Conservation (phyloP, 2,329 filamentous ascomycete genomes). For the Pseudocercospora crystallina region DNA sequence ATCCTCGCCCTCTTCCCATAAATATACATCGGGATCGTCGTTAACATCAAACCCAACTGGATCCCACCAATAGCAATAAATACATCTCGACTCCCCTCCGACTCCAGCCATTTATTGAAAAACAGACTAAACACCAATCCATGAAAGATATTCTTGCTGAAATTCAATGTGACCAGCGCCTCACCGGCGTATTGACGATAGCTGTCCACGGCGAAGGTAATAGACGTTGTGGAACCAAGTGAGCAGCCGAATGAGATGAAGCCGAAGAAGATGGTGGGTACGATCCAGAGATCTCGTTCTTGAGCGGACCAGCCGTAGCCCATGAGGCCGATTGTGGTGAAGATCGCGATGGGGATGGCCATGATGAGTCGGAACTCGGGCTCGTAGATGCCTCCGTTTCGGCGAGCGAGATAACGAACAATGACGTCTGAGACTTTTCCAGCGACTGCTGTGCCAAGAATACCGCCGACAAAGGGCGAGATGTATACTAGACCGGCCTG, state of each 20-base stretch:
- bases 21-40: conserved; percentile 88
- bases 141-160: conserved; percentile 90
- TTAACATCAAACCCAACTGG: conserved; percentile 71
- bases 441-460: conserved; percentile 88
- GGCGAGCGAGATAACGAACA: conserved; percentile 75
- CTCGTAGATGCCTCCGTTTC: conserved; percentile 92
- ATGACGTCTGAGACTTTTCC: conserved; percentile 84
- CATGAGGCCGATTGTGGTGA: conserved; percentile 83
- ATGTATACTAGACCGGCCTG: conserved; percentile 85
- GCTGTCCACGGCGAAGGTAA: conserved; percentile 91
- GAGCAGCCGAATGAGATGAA: conserved; percentile 89
- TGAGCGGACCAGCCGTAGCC: conserved; percentile 93
- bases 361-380: conserved; percentile 91
- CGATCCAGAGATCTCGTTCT: conserved; percentile 76
- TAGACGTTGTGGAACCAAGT: conserved; percentile 83
- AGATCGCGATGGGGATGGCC: conserved; percentile 74
- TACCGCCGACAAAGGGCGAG: conserved; percentile 82
- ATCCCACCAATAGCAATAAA: conserved; percentile 84
- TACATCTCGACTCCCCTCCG: conserved; percentile 72
- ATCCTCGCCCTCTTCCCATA: conserved; percentile 87
- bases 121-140: conserved; percentile 87
- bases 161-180: conserved; percentile 90
- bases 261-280: conserved; percentile 91
- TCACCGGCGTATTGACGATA: conserved; percentile 93
- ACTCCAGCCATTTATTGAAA: conserved; percentile 77